A percentile compares a stretch with the other conserved stretches of the same genome.
Conservation (phyloP, 2,329 filamentous ascomycete species). For the Aspergillus ibericus region DNA sequence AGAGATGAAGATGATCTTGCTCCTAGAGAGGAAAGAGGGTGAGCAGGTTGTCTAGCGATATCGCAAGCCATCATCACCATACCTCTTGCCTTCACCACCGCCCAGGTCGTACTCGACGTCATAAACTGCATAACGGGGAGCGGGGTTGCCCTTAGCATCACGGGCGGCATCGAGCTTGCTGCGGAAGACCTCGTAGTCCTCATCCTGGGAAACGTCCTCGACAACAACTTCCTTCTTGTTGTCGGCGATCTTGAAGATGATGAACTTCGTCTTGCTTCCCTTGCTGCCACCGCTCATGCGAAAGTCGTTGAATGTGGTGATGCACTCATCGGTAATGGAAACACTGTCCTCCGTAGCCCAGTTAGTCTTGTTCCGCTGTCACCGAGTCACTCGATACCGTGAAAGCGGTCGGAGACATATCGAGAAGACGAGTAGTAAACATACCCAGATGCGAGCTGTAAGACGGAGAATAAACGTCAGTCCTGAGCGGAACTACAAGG, state of each 20-base stretch:
- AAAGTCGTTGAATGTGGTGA: conserved; percentile 49
- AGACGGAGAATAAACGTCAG: conserved; percentile 12
- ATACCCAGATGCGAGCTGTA: conserved; percentile 40
- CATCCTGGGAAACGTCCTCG: conserved; percentile 46
- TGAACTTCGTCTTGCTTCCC: conserved; percentile 44
- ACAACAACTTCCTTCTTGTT: conserved; percentile 52
- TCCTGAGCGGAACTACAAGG: background rate
- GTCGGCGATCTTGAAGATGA: conserved; percentile 55
- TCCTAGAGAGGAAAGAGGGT: conserved; percentile 33
- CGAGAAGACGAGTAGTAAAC: conserved; percentile 13
- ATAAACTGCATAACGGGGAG: conserved; percentile 52
- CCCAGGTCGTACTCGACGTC: conserved; percentile 52
- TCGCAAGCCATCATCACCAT: conserved; percentile 16
- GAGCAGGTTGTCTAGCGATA: conserved; percentile 10
- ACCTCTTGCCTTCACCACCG: conserved; percentile 51
- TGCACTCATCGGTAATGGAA: conserved; percentile 48
- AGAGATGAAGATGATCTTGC: conserved; percentile 54
- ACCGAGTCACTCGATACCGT: background rate
- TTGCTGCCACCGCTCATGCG: conserved; percentile 44
- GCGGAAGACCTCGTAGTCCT: conserved; percentile 52
- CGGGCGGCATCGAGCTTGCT: conserved; percentile 45
- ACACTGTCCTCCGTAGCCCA: conserved; percentile 36
- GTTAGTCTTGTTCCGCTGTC: conserved; percentile 20
- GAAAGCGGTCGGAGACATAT: background rate
- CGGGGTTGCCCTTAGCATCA: conserved; percentile 44